phyloP scores from a whole-genome alignment of 2,329 filamentous ascomycete species.

The Aspergillus persii region DNA sequence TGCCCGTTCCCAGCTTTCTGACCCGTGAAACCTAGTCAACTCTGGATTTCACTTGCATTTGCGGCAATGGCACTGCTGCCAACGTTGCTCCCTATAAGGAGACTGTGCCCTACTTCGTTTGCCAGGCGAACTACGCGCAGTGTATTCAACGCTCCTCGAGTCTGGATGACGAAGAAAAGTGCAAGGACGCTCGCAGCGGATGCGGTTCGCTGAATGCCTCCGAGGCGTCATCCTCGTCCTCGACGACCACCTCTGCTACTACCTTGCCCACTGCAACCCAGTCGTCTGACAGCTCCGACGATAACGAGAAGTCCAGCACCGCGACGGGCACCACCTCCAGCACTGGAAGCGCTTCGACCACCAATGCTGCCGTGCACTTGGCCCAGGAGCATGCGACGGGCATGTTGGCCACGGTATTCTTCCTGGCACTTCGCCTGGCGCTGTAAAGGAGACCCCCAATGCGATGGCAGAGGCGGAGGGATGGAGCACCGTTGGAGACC shows the following conservation, averaged over 20 bases:
- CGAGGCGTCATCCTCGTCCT: conserved; percentile 26
- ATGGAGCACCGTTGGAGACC: background rate
- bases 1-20: conserved; percentile 12
- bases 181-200: conserved; percentile 42
- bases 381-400: conserved; percentile 53
- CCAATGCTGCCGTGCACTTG: conserved; percentile 47
- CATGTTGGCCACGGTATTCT: conserved; percentile 52
- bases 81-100: conserved; percentile 56
- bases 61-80: conserved; percentile 54
- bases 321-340: conserved; percentile 28
- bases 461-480: background rate
- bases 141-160: conserved; percentile 44
- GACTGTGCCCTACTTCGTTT: conserved; percentile 61
- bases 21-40: conserved; percentile 36
- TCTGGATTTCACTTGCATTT: conserved; percentile 58
- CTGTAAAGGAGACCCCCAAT: conserved; percentile 43
- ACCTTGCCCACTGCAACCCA: conserved; percentile 33
- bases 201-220: conserved; percentile 55
- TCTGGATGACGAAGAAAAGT: conserved; percentile 47
- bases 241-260: conserved; percentile 28
- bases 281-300: conserved; percentile 17
- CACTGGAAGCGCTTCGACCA: conserved; percentile 24
- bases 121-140: conserved; percentile 51
- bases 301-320: conserved; percentile 23
- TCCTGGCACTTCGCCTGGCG: conserved; percentile 57